Percentiles rank a stretch among this genome's conserved stretches.
Evolutionary conservation across 2,329 filamentous ascomycete genomes (phyloP).

Genomic region (Hypoxylon sp.): DNA sequence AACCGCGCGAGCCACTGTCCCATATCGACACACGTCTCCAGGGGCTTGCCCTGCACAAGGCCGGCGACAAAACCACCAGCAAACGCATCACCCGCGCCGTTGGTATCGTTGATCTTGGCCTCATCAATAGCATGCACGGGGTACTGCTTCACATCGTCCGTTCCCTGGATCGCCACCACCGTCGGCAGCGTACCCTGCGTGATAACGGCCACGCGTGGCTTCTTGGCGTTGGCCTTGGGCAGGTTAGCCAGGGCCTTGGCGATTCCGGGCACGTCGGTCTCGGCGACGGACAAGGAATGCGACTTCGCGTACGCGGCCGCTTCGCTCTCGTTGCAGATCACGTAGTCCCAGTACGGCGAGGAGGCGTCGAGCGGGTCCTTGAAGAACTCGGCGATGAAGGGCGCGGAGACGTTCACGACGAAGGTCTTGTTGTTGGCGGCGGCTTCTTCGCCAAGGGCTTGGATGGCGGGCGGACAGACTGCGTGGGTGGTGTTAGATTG

Average conservation of each 20-base stretch:
- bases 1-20: slow-evolving; percentile 96
- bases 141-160: slow-evolving; percentile 78
- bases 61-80: slow-evolving; percentile 94
- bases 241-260: slow-evolving; percentile 86
- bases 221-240: slow-evolving; percentile 90
- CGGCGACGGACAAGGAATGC: slow-evolving; percentile 52
- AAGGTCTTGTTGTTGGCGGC: slow-evolving; percentile 91
- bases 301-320: slow-evolving; percentile 87
- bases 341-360: slow-evolving; percentile 92
- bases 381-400: slow-evolving; percentile 98
- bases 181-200: slow-evolving; percentile 96
- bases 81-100: slow-evolving; percentile 96
- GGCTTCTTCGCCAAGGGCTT: slow-evolving; percentile 91
- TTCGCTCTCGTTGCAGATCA: slow-evolving; percentile 98
- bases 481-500: slow-evolving; percentile 5
- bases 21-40: slow-evolving; percentile 85
- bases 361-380: slow-evolving; percentile 91
- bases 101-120: slow-evolving; percentile 92
- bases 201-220: slow-evolving; percentile 87
- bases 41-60: slow-evolving; percentile 83
- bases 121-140: slow-evolving; percentile 82
- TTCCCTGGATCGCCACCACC: slow-evolving; percentile 80
- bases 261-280: slow-evolving; percentile 75
- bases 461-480: slow-evolving; percentile 90
- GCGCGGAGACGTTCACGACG: slow-evolving; percentile 90